phyloP scores from a whole-genome alignment of 352 stramenopile genomes.

The Thalassiosira exigua region DNA sequence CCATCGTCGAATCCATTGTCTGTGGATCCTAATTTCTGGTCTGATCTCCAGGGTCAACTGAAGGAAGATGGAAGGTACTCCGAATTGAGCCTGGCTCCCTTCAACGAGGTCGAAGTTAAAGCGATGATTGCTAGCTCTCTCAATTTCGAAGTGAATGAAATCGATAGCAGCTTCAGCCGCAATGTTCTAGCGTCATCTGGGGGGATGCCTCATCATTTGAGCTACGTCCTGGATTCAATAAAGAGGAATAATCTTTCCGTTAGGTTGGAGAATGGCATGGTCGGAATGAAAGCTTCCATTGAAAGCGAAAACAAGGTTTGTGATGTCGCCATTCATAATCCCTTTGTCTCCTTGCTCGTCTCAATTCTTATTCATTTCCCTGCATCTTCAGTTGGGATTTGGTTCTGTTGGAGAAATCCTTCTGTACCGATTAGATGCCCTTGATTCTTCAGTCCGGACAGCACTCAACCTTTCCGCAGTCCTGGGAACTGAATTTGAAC shows the following conservation, averaged over 20 bases:
- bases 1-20: conserved; percentile 53
- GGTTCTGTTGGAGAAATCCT: conserved; percentile 63
- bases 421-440: conserved; percentile 67
- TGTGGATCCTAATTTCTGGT: conserved; percentile 48
- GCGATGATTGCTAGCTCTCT: conserved; percentile 62
- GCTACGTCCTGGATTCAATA: conserved; percentile 62
- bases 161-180: conserved; percentile 54
- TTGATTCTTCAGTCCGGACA: conserved; percentile 60
- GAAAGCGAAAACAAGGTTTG: conserved; percentile 40
- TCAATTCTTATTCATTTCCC: too few species aligned
- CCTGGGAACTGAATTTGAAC: conserved; percentile 69
- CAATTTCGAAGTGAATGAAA: conserved; percentile 39
- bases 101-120: conserved; percentile 59
- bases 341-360: too few species aligned
- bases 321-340: too few species aligned
- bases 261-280: conserved; percentile 47
- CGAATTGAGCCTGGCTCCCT: conserved; percentile 54
- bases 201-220: conserved; percentile 74
- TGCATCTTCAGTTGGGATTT: too few species aligned
- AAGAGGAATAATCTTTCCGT: conserved; percentile 57
- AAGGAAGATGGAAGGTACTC: conserved; percentile 42
- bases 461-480: conserved; percentile 66
- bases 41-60: conserved; percentile 43
- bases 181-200: conserved; percentile 57
- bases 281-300: conserved; percentile 31